A percentile compares a stretch with the other conserved stretches of the same genome.
Evolutionary conservation across 192 early-diverging fungal species (phyloP).

Genomic region (Podila clonocystis): DNA sequence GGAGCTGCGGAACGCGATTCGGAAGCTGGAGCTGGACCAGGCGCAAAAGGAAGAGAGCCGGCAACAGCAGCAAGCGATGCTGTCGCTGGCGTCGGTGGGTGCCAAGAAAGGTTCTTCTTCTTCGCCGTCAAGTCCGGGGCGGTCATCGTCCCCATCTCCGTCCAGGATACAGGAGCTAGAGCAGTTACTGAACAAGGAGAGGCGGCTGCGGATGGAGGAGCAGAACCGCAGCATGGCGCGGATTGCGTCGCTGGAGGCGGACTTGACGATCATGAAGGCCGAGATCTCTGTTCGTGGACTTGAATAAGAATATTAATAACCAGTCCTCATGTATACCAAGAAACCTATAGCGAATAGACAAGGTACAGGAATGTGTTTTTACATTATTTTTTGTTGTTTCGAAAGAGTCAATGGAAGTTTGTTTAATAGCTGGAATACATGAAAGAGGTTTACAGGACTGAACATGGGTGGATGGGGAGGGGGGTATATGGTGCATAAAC

Average conservation of each 20-base stretch:
- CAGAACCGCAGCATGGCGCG: constrained; percentile 19
- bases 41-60: neutral
- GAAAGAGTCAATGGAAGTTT: too few species aligned
- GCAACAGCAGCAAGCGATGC: neutral
- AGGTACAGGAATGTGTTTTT: too few species aligned
- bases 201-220: constrained; percentile 24
- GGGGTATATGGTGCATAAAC: too few species aligned
- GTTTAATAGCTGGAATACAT: too few species aligned
- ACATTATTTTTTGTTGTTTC: too few species aligned
- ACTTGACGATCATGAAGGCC: constrained; percentile 50
- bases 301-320: neutral
- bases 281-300: constrained; percentile 33
- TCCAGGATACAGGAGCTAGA: constrained; percentile 28
- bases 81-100: neutral
- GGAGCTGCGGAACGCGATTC: constrained; percentile 19
- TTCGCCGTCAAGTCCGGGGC: neutral
- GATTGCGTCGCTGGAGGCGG: constrained; percentile 48
- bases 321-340: too few species aligned
- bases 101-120: neutral
- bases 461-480: too few species aligned
- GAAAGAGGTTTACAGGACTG: too few species aligned
- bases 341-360: too few species aligned
- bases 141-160: constrained; percentile 1
- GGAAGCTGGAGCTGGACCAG: constrained; percentile 9
- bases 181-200: constrained; percentile 14